Conservation (phyloP, 352 stramenopile genomes). For the Lagenidium sp. region DNA sequence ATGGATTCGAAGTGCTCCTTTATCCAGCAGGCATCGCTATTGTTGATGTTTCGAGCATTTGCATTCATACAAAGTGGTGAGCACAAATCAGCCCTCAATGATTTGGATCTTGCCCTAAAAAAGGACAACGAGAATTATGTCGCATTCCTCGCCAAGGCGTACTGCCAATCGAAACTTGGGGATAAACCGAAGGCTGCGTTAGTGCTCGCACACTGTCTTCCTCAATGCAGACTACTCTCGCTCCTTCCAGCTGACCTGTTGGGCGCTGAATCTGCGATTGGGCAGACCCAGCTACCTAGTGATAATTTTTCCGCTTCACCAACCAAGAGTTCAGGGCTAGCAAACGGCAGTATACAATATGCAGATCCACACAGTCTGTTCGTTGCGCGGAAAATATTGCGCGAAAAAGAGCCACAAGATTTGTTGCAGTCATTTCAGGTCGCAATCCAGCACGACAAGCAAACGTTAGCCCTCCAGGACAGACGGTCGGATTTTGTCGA, state of each 20-base stretch:
- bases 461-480: neutral
- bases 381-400: conserved; percentile 1
- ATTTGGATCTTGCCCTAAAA: conserved; percentile 30
- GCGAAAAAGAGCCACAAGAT: conserved; percentile 1
- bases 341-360: neutral
- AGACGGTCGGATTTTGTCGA: neutral
- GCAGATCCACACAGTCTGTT: conserved; percentile 9
- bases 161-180: conserved; percentile 13
- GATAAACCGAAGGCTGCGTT: conserved; percentile 12
- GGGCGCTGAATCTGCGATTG: neutral
- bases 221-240: conserved; percentile 23
- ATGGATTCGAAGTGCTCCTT: neutral
- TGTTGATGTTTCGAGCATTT: conserved; percentile 29
- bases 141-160: conserved; percentile 32
- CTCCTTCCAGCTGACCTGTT: conserved; percentile 6
- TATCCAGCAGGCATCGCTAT: conserved; percentile 12
- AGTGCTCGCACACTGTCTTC: conserved; percentile 21
- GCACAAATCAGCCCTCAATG: conserved; percentile 12
- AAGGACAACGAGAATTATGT: conserved; percentile 32
- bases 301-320: too few relatives aligned
- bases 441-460: neutral
- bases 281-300: neutral
- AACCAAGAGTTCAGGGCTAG: neutral
- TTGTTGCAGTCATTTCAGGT: neutral
- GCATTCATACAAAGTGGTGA: conserved; percentile 18